Base-by-base conservation (phyloP, 2,329 filamentous ascomycete genomes). In the Triangularia setosa region DNA sequence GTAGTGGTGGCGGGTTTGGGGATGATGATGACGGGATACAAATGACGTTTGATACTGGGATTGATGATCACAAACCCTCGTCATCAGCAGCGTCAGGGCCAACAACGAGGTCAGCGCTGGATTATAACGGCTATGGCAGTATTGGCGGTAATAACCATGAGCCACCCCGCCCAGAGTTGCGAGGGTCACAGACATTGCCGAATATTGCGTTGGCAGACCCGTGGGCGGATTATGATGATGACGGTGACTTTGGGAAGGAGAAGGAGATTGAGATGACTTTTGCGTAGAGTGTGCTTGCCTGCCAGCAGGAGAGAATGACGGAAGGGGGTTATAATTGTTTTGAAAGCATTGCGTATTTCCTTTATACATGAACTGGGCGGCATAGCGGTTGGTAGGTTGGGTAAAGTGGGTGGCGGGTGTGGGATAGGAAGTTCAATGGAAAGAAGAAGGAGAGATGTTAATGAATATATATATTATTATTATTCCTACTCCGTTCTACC, bases 231-330 rank as follows among this genome's bases (percentile, higher is more conserved):
- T 60, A 86, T 8, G 82, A 84, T 8, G 82, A 84, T 55, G 88
- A 91, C 54, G 85, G 89, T 28, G 84, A 90, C 60, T 90, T 90
- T 78, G 88, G 87, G 18, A 83, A 85, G 72, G 90, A 92, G 75
- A 86, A 87, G 73, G 90, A 92, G 76, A 90, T 94, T 68, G 84
- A 85, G 30, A 90, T 94, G 89, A 92, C 89, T 67, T 94, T 94
- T 85, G 91, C 89, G 76, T 91, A 71, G 55, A 56, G 2, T 9
- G 5, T 48, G 40, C n/a, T 48, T 12, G 11, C 2, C 6, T 18
- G 5, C 4, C 9, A 4, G 35, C 3, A n/a, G 16, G 16, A 9
- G 12, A 14, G 33, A 40, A 40, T 12, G 14, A 3, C 5, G 3
- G 33, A n/a, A n/a, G 12, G 16, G 16, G 33, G 33, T 2, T n/a